Conservation (phyloP, 2,329 filamentous ascomycete genomes). For the Penicillium verrucosum region DNA sequence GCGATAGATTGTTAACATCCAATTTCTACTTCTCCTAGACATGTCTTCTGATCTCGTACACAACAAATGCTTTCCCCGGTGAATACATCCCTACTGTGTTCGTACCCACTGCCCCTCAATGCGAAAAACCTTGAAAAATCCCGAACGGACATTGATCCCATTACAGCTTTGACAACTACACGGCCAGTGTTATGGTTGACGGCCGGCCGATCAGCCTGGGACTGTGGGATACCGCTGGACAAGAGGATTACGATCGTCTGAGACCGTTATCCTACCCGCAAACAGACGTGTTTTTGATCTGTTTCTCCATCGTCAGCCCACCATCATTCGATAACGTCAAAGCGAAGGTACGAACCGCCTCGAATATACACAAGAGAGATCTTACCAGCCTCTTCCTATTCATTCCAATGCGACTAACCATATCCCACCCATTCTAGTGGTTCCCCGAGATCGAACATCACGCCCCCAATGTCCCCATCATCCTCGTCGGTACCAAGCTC, state of each 20-base stretch:
- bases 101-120: slow-evolving; percentile 26
- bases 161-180: slow-evolving; percentile 93
- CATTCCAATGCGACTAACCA: slow-evolving; percentile 6
- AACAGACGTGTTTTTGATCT: slow-evolving; percentile 97
- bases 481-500: slow-evolving; percentile 94
- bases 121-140: slow-evolving; percentile 6
- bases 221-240: slow-evolving; percentile 96
- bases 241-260: slow-evolving; percentile 96
- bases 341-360: slow-evolving; percentile 68
- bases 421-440: slow-evolving; percentile 60
- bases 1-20: background rate
- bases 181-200: slow-evolving; percentile 97
- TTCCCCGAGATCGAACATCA: slow-evolving; percentile 97
- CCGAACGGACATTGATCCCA: slow-evolving; percentile 18
- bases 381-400: background rate
- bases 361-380: background rate
- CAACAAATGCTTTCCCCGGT: slow-evolving; percentile 98
- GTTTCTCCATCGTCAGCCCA: slow-evolving; percentile 96
- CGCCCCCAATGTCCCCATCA: slow-evolving; percentile 91
- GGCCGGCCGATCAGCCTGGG: slow-evolving; percentile 95
- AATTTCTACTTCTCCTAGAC: slow-evolving; percentile 59
- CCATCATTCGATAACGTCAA: slow-evolving; percentile 99
- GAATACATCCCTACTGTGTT: slow-evolving; percentile 97
- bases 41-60: slow-evolving; percentile 98
- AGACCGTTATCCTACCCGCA: slow-evolving; percentile 95